phyloP scores from a whole-genome alignment of 2,329 filamentous ascomycete species.

The Sarocladiaceae sp. region DNA sequence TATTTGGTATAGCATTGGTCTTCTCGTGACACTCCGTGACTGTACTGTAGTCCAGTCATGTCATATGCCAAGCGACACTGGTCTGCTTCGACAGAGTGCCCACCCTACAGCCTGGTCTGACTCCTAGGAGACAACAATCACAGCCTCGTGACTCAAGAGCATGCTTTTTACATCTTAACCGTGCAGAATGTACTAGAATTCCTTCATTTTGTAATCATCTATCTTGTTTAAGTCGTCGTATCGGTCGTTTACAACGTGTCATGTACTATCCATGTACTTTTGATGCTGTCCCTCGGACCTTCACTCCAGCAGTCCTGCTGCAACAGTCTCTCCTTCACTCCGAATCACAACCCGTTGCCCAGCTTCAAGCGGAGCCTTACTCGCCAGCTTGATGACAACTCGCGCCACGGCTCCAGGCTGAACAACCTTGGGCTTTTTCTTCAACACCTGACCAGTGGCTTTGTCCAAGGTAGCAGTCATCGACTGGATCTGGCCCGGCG shows the following conservation, averaged over 20 bases:
- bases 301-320: slow-evolving; percentile 77
- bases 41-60: no score
- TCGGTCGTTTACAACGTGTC: no score
- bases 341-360: slow-evolving; percentile 77
- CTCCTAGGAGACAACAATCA: slow-evolving; percentile 12
- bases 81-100: not conserved
- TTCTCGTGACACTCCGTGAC: no score
- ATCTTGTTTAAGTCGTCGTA: no score
- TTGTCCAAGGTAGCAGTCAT: slow-evolving; percentile 75
- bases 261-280: slow-evolving; percentile 1
- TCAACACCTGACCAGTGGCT: slow-evolving; percentile 63
- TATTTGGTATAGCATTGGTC: no score
- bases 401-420: slow-evolving; percentile 73
- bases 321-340: slow-evolving; percentile 75
- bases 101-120: slow-evolving; percentile 6
- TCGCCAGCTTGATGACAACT: slow-evolving; percentile 66
- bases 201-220: no score
- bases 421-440: slow-evolving; percentile 80
- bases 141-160: not conserved
- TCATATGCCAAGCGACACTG: no score
- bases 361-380: slow-evolving; percentile 70
- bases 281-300: slow-evolving; percentile 2
- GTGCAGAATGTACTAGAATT: no score
- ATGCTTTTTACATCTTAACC: no score
- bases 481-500: slow-evolving; percentile 64